These are phyloP conservation scores for Cladosporium sp. DNA, from an alignment of 2,329 filamentous ascomycete genomes.

Conservation along the genomic window DNA sequence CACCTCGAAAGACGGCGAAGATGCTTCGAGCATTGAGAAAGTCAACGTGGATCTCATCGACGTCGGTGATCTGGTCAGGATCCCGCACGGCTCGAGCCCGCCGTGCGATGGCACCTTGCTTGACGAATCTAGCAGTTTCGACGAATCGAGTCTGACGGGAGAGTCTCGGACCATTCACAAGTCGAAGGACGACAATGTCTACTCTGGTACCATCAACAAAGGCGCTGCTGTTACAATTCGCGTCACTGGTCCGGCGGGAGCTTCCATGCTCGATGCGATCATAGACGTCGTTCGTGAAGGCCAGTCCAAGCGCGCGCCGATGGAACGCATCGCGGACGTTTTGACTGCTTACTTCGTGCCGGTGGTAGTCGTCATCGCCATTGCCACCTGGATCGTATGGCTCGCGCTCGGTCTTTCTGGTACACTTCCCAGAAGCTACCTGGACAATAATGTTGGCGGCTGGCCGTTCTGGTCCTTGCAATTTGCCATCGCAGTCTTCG, in stretches of 20 bases:
- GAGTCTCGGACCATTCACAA: conserved; percentile 69
- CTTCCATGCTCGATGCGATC: conserved; percentile 76
- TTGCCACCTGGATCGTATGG: conserved; percentile 70
- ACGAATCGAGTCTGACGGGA: conserved; percentile 86
- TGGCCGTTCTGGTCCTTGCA: conserved; percentile 72
- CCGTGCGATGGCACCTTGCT: conserved; percentile 71
- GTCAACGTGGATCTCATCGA: conserved; percentile 63
- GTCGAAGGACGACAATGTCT: conserved; percentile 59
- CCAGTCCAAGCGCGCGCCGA: conserved; percentile 69
- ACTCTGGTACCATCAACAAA: conserved; percentile 71
- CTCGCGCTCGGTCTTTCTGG: conserved; percentile 59
- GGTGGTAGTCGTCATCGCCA: conserved; percentile 63
- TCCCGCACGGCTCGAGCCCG: conserved; percentile 76
- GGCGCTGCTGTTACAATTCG: conserved; percentile 58
- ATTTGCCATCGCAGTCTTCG: conserved; percentile 83
- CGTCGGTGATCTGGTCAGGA: conserved; percentile 55
- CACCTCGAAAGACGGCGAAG: conserved; percentile 27
- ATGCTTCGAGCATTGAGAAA: conserved; percentile 27
- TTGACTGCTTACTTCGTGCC: conserved; percentile 76
- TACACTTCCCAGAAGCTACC: conserved; percentile 50
- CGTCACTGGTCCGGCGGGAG: conserved; percentile 61
- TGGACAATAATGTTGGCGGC: conserved; percentile 53
- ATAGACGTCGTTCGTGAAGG: conserved; percentile 73
- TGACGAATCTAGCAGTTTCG: conserved; percentile 61
- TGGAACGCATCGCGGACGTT: conserved; percentile 69